Evolutionary conservation across 148 eudicot species (phyloP).

Genomic region (Vaccinium macrocarpon): DNA sequence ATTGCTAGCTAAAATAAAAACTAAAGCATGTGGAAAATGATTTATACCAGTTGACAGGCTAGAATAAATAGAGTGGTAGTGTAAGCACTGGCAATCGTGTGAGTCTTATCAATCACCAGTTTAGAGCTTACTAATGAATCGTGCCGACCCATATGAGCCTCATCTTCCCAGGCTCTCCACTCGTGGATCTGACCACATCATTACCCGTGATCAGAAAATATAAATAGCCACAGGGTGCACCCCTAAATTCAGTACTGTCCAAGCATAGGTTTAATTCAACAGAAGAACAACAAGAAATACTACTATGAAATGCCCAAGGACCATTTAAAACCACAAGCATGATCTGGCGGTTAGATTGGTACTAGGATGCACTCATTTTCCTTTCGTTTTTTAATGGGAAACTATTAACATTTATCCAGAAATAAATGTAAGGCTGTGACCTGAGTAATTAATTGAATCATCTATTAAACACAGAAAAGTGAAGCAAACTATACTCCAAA

Average conservation of each 20-base stretch:
- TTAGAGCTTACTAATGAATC: too few species aligned
- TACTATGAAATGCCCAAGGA: background rate
- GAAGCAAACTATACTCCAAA: background rate
- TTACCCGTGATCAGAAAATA: conserved; percentile 15
- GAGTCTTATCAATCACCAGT: too few species aligned
- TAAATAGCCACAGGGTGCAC: background rate
- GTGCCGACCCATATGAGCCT: too few species aligned
- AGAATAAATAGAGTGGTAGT: background rate
- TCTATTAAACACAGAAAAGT: background rate
- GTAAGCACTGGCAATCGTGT: too few species aligned
- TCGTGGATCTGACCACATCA: conserved; percentile 58
- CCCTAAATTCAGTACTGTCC: background rate
- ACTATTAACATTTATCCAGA: background rate
- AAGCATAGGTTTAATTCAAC: background rate
- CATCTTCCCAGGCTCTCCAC: conserved; percentile 91
- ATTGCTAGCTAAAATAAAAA: conserved; percentile 3
- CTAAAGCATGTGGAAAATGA: background rate
- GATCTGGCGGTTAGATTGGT: background rate
- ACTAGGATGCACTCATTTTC: background rate
- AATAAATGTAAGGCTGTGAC: background rate
- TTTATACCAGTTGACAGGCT: background rate
- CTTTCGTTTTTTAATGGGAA: background rate
- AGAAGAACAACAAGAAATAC: background rate
- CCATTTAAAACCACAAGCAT: background rate
- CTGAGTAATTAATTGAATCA: background rate